Conservation (phyloP, 1,284 basidiomycete genomes). For the Binderoboletus segoi region DNA sequence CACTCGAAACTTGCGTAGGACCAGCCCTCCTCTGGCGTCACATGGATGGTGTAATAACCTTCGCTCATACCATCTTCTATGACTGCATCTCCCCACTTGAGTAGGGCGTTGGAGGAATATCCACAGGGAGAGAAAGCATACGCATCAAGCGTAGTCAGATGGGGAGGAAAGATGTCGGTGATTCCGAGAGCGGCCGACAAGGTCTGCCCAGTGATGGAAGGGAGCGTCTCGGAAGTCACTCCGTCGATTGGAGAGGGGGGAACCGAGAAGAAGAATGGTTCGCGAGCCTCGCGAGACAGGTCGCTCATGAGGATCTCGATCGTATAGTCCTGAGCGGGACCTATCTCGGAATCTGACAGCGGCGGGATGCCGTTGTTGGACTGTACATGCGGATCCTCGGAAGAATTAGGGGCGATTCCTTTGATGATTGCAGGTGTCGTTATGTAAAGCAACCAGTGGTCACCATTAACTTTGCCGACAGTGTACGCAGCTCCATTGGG, state of each 20-base stretch:
- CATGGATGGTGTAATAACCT: slow-evolving; percentile 98
- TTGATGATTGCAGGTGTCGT: slow-evolving; percentile 57
- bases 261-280: slow-evolving; percentile 75
- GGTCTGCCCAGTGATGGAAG: slow-evolving; percentile 66
- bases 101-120: slow-evolving; percentile 93
- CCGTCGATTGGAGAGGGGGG: slow-evolving; percentile 37
- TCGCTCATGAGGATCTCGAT: slow-evolving; percentile 99
- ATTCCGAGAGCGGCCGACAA: slow-evolving; percentile 84
- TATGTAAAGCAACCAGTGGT: slow-evolving; percentile 98
- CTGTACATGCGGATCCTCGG: slow-evolving; percentile 14
- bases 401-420: slow-evolving; percentile 30
- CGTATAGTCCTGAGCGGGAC: slow-evolving; percentile 74
- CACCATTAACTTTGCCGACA: slow-evolving; percentile 97
- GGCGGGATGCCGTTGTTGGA: slow-evolving; percentile 9
- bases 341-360: slow-evolving; percentile 24
- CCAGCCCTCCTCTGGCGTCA: slow-evolving; percentile 97
- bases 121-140: slow-evolving; percentile 97
- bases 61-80: slow-evolving; percentile 49
- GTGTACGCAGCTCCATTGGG: slow-evolving; percentile 91
- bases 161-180: slow-evolving; percentile 76
- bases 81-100: slow-evolving; percentile 59
- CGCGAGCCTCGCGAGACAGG: slow-evolving; percentile 75
- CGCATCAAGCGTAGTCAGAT: slow-evolving; percentile 85
- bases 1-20: slow-evolving; percentile 99
- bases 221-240: slow-evolving; percentile 38